These are phyloP conservation scores for Apiospora aurea DNA, from an alignment of 2,329 filamentous ascomycete species.

Conservation along the genomic window DNA sequence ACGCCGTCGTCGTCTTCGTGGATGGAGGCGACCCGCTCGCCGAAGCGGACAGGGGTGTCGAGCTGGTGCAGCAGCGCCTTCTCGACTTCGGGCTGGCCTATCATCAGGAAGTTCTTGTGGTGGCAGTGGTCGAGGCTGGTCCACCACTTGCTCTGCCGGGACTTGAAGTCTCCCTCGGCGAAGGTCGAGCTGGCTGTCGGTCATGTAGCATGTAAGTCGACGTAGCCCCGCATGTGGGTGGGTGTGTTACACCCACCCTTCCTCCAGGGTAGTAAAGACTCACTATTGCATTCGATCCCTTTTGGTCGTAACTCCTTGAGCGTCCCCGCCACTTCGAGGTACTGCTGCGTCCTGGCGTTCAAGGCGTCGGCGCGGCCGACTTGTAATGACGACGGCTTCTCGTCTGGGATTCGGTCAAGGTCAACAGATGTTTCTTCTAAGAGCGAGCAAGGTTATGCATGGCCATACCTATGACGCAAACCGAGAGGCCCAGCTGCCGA, in stretches of 20 bases:
- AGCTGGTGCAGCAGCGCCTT: slow-evolving; percentile 46
- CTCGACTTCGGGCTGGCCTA: slow-evolving; percentile 56
- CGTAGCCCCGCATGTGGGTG: background rate
- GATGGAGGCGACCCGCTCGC: slow-evolving; percentile 45
- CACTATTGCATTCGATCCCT: slow-evolving; percentile 59
- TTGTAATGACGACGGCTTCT: slow-evolving; percentile 46
- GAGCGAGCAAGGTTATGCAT: background rate
- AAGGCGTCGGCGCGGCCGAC: slow-evolving; percentile 56
- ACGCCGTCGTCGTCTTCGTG: slow-evolving; percentile 34
- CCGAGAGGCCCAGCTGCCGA: slow-evolving; percentile 48
- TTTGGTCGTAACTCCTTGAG: slow-evolving; percentile 49
- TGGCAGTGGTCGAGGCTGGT: slow-evolving; percentile 51
- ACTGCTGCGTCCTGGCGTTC: slow-evolving; percentile 57
- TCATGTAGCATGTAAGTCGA: background rate
- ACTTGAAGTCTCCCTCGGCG: slow-evolving; percentile 53
- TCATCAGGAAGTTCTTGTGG: slow-evolving; percentile 58
- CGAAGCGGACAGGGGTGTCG: slow-evolving; percentile 44
- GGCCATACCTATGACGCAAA: slow-evolving; percentile 46
- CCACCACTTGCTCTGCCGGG: slow-evolving; percentile 57
- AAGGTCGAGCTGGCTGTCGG: slow-evolving; percentile 55
- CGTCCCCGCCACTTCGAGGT: slow-evolving; percentile 52
- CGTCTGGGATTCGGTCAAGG: slow-evolving; percentile 40
- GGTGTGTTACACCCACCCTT: too few species aligned
- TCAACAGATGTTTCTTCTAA: background rate
- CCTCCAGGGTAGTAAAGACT: slow-evolving; percentile 27